These are phyloP conservation scores for Rhodotorula diobovata DNA, from an alignment of 768 basidiomycete species.

Conservation along the genomic window DNA sequence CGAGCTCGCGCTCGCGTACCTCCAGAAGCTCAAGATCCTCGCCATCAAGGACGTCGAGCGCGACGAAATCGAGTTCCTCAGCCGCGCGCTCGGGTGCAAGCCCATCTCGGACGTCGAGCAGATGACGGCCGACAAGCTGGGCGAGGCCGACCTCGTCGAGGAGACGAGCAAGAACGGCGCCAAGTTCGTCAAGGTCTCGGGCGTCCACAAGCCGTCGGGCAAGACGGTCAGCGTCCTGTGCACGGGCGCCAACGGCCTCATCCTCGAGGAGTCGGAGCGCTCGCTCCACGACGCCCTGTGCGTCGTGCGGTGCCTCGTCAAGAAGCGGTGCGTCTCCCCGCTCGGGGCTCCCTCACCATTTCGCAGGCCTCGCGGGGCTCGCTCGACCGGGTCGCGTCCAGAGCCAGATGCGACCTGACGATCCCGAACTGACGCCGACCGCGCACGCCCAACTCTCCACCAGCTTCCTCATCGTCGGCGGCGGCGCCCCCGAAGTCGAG, in stretches of 20 bases:
- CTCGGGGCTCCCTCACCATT: too few relatives aligned
- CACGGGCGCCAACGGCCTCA: constrained; percentile 84
- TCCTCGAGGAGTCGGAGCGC: constrained; percentile 94
- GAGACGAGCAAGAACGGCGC: constrained; percentile 74
- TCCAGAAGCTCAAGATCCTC: constrained; percentile 91
- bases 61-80: constrained; percentile 95
- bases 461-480: constrained; percentile 88
- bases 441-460: too few relatives aligned
- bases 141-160: constrained; percentile 91
- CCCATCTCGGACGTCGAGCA: constrained; percentile 96
- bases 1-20: constrained; percentile 92
- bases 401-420: too few relatives aligned
- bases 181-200: constrained; percentile 90
- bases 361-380: too few relatives aligned
- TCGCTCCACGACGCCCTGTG: constrained; percentile 98
- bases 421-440: too few relatives aligned
- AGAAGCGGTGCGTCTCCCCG: constrained; percentile 71
- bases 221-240: constrained; percentile 93
- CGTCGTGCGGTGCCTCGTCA: constrained; percentile 94
- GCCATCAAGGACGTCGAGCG: constrained; percentile 97
- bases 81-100: constrained; percentile 89
- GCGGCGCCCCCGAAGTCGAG: constrained; percentile 96
- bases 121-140: constrained; percentile 96
- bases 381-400: too few relatives aligned
- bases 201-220: constrained; percentile 70